These are phyloP conservation scores for Candida endomychidarum DNA, from an alignment of 805 yeast species.

Conservation along the genomic window DNA sequence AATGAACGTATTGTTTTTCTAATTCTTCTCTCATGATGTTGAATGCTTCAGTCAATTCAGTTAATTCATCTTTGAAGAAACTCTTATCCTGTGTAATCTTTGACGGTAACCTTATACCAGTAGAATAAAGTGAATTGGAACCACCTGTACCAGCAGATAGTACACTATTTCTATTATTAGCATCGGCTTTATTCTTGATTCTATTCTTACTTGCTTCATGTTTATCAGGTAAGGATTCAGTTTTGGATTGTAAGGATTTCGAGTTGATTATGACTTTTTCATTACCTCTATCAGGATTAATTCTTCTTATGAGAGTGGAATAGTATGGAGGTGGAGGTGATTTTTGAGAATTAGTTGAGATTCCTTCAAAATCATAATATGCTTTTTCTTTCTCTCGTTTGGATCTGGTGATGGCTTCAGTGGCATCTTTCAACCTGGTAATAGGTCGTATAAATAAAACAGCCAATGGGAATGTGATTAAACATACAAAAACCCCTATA, in stretches of 20 bases:
- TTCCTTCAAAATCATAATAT: constrained; percentile 3
- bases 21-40: constrained; percentile 89
- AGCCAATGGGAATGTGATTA: constrained; percentile 79
- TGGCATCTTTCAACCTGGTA: constrained; percentile 73
- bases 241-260: neutral
- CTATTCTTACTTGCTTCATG: constrained; percentile 14
- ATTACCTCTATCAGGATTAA: constrained; percentile 4
- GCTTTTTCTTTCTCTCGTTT: constrained; percentile 26
- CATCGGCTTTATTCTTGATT: constrained; percentile 8
- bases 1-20: constrained; percentile 74
- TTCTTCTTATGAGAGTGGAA: constrained; percentile 15
- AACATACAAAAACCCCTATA: constrained; percentile 68
- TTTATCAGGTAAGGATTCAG: constrained; percentile 14
- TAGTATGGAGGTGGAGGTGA: constrained; percentile 19
- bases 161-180: constrained; percentile 31
- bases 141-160: constrained; percentile 31
- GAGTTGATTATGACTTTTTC: neutral
- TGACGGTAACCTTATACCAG: constrained; percentile 41
- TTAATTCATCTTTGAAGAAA: constrained; percentile 76
- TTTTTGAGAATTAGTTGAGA: neutral
- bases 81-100: constrained; percentile 39
- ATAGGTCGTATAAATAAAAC: constrained; percentile 86
- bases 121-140: constrained; percentile 39
- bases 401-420: constrained; percentile 63
- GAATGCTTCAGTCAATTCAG: constrained; percentile 85